These are phyloP conservation scores for Boletus rubroflammeus DNA, from an alignment of 768 basidiomycete genomes.

Conservation along the genomic window DNA sequence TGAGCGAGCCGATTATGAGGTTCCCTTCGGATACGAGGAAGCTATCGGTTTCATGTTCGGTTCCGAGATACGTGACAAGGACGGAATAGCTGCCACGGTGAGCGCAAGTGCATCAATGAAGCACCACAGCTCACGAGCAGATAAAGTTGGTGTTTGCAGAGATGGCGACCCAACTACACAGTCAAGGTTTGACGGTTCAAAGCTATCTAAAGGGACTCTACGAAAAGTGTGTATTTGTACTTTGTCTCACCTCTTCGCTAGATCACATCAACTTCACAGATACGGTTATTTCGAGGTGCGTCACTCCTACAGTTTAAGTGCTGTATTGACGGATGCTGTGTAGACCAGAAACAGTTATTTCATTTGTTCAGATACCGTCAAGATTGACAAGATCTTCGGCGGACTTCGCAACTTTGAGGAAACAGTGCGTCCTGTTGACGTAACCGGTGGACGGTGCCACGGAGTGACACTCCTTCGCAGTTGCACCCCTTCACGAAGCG, in stretches of 20 bases:
- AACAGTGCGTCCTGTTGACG: slow-evolving; percentile 20
- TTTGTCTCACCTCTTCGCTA: background rate
- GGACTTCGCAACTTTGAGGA: slow-evolving; percentile 58
- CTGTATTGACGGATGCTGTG: background rate
- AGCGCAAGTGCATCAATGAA: background rate
- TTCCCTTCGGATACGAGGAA: slow-evolving; percentile 86
- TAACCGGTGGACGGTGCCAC: background rate
- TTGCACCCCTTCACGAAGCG: slow-evolving; percentile 25
- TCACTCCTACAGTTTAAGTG: background rate
- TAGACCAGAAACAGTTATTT: slow-evolving; percentile 85
- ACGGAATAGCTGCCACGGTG: slow-evolving; percentile 81
- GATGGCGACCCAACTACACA: slow-evolving; percentile 50
- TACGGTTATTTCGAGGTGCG: slow-evolving; percentile 76
- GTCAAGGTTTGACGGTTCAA: slow-evolving; percentile 50
- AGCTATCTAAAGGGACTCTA: slow-evolving; percentile 63
- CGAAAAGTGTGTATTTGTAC: slow-evolving; percentile 39
- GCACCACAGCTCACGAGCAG: background rate
- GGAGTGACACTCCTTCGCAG: slow-evolving; percentile 10
- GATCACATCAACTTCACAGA: slow-evolving; percentile 33
- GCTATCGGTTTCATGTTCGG: slow-evolving; percentile 93
- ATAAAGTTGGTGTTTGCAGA: slow-evolving; percentile 65
- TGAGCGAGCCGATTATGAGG: slow-evolving; percentile 61
- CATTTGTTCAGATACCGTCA: slow-evolving; percentile 62
- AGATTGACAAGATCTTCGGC: slow-evolving; percentile 65
- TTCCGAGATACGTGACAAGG: slow-evolving; percentile 76